Base-by-base conservation (phyloP, 352 stramenopile genomes). In the Phytophthora ramorum region DNA sequence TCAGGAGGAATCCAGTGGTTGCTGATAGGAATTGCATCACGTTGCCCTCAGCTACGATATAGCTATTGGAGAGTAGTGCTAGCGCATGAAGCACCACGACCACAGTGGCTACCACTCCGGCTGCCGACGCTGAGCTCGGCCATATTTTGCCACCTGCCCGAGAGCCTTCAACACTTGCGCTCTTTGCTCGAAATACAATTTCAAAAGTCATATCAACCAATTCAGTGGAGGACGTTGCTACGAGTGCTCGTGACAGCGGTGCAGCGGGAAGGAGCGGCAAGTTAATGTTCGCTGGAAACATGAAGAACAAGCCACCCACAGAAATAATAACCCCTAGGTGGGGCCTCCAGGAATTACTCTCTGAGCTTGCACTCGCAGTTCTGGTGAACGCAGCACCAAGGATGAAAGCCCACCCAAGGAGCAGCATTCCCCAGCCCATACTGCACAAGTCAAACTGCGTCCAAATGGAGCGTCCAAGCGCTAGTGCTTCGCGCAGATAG, bases 361-460 rank as follows among this genome's bases (percentile, higher is more conserved):
- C 7, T 41, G 34, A 54, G 35, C 10, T 19, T 54, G 9, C 20
- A 48, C 4, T 54, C 1, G 32, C 44, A 52, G 20, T 24, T 45
- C 37, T 54, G 26, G 43, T 64, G 16, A 45, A 49, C 20, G 30
- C 26, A 64, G 47, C 49, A 20, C 54, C 65, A 38, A 75, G 35
- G 37, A 83, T 44, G 8, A 88, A 68, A 9, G 63, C 51, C 73
- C 76, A 86, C 17, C 67, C 14, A 32, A 93, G 69, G 13, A 93
- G 54, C 16, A 79, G 3, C 37, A 91, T 59, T 10, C 86, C 86
- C 79, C 83, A 92, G 3, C 45, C 67, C 89, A 96, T 96, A 28
- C 68, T 79, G 54, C 68, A 74, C n/a, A 95, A 61, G 54, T 96
- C 88, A 47, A 96, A 96, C 32, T 96, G 89, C 35, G 89, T 96